Evolutionary conservation across 1,139 yeast genomes (phyloP).

Genomic region (Kodamaea fungicola): DNA sequence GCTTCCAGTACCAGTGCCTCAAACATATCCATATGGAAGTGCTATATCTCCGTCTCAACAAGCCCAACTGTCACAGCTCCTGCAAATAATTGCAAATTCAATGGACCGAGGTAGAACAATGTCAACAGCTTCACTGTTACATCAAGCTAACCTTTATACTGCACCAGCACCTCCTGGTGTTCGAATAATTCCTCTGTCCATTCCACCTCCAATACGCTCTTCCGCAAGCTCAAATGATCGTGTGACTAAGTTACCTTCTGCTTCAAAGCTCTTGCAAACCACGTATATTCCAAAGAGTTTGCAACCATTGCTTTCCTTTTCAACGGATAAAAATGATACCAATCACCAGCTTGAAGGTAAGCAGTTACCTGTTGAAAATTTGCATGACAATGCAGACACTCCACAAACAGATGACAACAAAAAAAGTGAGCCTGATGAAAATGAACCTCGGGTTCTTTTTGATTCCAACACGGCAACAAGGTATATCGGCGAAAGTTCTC

Average conservation of each 20-base stretch:
- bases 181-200: neutral
- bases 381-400: neutral
- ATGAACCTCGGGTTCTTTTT: conserved; percentile 14
- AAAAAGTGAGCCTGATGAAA: neutral
- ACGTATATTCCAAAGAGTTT: conserved; percentile 24
- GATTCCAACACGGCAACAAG: conserved; percentile 22
- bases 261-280: conserved; percentile 8
- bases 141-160: neutral
- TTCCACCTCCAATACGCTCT: conserved; percentile 4
- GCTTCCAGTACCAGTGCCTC: neutral
- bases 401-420: conserved; percentile 2
- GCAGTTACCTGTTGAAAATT: neutral
- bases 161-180: neutral
- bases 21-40: neutral
- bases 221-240: conserved; percentile 1
- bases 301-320: conserved; percentile 24
- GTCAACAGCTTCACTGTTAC: neutral
- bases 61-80: neutral
- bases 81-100: neutral
- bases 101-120: neutral
- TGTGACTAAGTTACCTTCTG: conserved; percentile 8
- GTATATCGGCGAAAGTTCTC: conserved; percentile 28
- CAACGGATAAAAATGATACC: conserved; percentile 12
- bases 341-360: conserved; percentile 1
- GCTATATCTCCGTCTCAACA: neutral